Percentiles rank a stretch among this genome's conserved stretches.
Evolutionary conservation across 164 flowering plant species (phyloP).

Genomic region (Paratinospora sagittata): DNA sequence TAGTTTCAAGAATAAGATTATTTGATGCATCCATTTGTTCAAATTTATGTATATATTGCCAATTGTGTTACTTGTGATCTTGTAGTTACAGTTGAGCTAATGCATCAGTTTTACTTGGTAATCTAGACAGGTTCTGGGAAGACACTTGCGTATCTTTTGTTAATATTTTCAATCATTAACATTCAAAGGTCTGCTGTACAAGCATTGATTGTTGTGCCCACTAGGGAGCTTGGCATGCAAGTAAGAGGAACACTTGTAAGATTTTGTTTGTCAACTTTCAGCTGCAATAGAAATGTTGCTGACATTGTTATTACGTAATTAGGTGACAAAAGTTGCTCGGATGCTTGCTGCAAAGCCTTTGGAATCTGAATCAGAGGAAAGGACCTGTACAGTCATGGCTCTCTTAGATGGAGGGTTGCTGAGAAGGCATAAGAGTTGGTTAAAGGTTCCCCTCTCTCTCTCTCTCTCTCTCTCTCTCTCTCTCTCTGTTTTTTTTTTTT

Average conservation of each 20-base stretch:
- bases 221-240: constrained; percentile 95
- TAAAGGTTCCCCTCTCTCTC: constrained; percentile 60
- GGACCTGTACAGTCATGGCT: constrained; percentile 67
- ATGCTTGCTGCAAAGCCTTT: constrained; percentile 55
- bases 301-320: neutral
- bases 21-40: no score
- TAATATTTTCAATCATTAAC: constrained; percentile 57
- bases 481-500: no score
- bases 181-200: constrained; percentile 63
- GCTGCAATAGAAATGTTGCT: no score
- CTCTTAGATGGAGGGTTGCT: constrained; percentile 87
- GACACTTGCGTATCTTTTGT: constrained; percentile 80
- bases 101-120: constrained; percentile 16
- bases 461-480: no score
- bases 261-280: neutral
- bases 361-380: constrained; percentile 38
- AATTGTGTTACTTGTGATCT: no score
- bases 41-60: no score
- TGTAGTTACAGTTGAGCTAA: constrained; percentile 1
- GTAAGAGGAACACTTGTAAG: constrained; percentile 31
- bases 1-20: no score
- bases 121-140: constrained; percentile 99
- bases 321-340: constrained; percentile 92
- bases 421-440: constrained; percentile 84
- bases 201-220: constrained; percentile 87